Evolutionary conservation across 2,329 filamentous ascomycete genomes (phyloP), one percentile per base, ranked within the genome.

Genomic region (Daldinia sp.): DNA sequence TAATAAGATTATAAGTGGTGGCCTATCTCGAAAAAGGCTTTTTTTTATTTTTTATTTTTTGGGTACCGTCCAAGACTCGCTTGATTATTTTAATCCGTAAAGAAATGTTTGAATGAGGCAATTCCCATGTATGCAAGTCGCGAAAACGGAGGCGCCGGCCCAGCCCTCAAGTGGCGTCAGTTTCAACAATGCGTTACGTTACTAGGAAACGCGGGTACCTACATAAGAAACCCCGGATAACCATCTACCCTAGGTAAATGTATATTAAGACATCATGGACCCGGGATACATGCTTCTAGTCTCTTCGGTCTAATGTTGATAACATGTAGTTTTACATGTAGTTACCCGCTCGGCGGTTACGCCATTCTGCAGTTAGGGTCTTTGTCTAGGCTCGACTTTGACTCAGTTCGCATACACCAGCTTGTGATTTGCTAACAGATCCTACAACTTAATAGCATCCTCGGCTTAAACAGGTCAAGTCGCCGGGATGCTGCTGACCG

Each of bases 41-140:
- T n/a, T n/a, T n/a, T n/a, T n/a, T n/a, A n/a, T n/a, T n/a, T n/a
- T n/a, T n/a, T n/a, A n/a, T n/a, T n/a, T n/a, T n/a, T n/a, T n/a
- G n/a, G n/a, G n/a, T n/a, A 21, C 23, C 10, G 13, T 30, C 39
- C 34, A n/a, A 25, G 35, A 32, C 47, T 48, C 27, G 25, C 48
- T 55, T 35, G 19, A 17, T 21, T 43, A 19, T 9, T 19, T 50
- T 47, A 27, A 47, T 49, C 34, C 21, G 49, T 47, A 37, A 47
- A 39, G 47, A 52, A 27, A 30, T 59, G 25, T 59, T 51, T 55
- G 29, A 27, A 59, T 50, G 41, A 55, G 61, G 61, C 34, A 59
- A 52, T 37, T 63, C 50, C n/a, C 10, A 34, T 32, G n/a, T n/a
- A n/a, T n/a, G n/a, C n/a, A n/a, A n/a, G n/a, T n/a, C n/a, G n/a